Conservation (phyloP, 495 filamentous ascomycete species). For the Immersiella caudata region DNA sequence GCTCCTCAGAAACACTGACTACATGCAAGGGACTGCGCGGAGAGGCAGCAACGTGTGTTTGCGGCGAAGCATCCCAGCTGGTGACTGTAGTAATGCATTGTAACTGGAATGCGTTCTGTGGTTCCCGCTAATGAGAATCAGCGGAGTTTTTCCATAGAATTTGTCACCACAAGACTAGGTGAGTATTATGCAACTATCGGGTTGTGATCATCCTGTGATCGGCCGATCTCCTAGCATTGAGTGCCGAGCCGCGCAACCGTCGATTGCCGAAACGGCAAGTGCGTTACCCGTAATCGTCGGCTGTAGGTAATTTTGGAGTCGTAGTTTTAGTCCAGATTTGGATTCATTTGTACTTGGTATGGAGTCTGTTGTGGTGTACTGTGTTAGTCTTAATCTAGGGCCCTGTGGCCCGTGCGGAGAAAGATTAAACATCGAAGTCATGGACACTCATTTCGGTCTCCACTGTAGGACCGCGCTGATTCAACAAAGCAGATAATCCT, state of each 20-base stretch:
- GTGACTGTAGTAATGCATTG: slow-evolving; percentile 1
- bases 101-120: slow-evolving; percentile 8
- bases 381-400: neutral
- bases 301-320: slow-evolving; percentile 1
- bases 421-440: too few relatives aligned
- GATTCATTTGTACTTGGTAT: slow-evolving; percentile 1
- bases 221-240: slow-evolving; percentile 2
- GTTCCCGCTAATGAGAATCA: slow-evolving; percentile 7
- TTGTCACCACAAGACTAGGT: neutral
- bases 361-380: neutral
- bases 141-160: neutral
- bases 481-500: too few relatives aligned
- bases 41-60: slow-evolving; percentile 6
- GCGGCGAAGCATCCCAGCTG: slow-evolving; percentile 1
- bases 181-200: slow-evolving; percentile 6
- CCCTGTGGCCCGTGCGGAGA: too few relatives aligned
- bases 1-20: too few relatives aligned
- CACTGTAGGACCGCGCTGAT: too few relatives aligned
- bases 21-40: neutral
- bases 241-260: neutral
- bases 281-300: neutral
- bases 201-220: neutral
- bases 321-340: too few relatives aligned
- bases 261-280: slow-evolving; percentile 4
- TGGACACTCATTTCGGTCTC: too few relatives aligned